Conservation (phyloP, 257 asterid genomes). For the Solanum lignicaule region DNA sequence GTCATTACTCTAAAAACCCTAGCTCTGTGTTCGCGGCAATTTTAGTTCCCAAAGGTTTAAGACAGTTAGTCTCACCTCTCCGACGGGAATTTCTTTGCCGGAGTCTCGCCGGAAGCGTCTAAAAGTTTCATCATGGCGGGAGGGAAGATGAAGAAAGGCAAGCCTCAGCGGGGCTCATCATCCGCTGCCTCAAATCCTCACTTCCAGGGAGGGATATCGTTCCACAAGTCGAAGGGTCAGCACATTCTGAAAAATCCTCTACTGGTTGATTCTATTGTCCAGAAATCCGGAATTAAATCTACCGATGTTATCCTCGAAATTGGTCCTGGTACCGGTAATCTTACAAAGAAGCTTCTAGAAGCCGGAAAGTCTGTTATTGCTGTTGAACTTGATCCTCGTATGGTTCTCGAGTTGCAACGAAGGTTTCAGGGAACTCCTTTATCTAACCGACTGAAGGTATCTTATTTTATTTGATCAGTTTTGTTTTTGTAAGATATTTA, state of each 20-base stretch:
- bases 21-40: neutral
- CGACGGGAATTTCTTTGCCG: neutral
- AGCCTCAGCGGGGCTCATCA: slow-evolving; percentile 18
- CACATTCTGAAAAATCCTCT: slow-evolving; percentile 85
- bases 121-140: slow-evolving; percentile 58
- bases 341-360: slow-evolving; percentile 95
- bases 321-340: slow-evolving; percentile 96
- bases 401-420: slow-evolving; percentile 89
- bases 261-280: slow-evolving; percentile 65
- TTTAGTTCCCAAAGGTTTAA: neutral
- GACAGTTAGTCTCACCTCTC: neutral
- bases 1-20: neutral
- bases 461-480: neutral
- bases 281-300: slow-evolving; percentile 84
- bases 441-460: slow-evolving; percentile 55
- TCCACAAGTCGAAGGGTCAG: slow-evolving; percentile 96
- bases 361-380: slow-evolving; percentile 84
- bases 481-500: neutral
- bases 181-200: slow-evolving; percentile 35
- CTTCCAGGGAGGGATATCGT: slow-evolving; percentile 79
- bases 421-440: slow-evolving; percentile 84
- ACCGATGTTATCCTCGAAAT: slow-evolving; percentile 84
- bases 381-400: slow-evolving; percentile 87
- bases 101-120: neutral
- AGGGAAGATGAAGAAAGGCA: slow-evolving; percentile 71